Evolutionary conservation across 805 yeast species (phyloP).

Genomic region (Saturnispora bothae): DNA sequence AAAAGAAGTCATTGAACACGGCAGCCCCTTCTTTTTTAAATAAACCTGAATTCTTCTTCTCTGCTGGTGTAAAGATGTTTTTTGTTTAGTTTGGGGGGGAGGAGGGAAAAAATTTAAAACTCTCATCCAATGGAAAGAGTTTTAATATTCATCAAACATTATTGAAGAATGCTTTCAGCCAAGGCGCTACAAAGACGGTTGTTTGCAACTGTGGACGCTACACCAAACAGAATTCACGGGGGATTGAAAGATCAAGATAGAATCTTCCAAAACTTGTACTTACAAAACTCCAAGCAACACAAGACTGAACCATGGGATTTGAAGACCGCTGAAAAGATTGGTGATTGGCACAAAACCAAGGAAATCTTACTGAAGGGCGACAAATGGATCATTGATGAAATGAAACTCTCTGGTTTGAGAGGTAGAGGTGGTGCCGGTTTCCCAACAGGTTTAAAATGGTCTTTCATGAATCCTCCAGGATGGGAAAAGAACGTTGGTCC

Average conservation of each 20-base stretch:
- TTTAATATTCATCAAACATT: slow-evolving; percentile 4
- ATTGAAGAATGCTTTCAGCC: background rate
- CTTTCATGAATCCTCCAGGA: slow-evolving; percentile 91
- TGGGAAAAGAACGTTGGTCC: slow-evolving; percentile 92
- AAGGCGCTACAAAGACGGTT: slow-evolving; percentile 11
- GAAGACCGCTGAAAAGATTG: slow-evolving; percentile 65
- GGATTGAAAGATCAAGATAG: slow-evolving; percentile 77
- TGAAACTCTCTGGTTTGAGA: slow-evolving; percentile 74
- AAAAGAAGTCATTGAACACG: no score
- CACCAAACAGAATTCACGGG: slow-evolving; percentile 50
- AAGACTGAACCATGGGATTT: slow-evolving; percentile 50
- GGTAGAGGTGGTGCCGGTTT: slow-evolving; percentile 95
- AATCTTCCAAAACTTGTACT: slow-evolving; percentile 73
- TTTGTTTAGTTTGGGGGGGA: background rate
- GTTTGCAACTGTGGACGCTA: slow-evolving; percentile 37
- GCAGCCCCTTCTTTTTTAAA: no score
- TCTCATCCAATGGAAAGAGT: slow-evolving; percentile 4
- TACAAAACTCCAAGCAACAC: slow-evolving; percentile 39
- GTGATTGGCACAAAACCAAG: slow-evolving; percentile 89
- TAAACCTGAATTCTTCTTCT: no score
- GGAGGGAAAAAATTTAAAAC: background rate
- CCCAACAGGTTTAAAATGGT: slow-evolving; percentile 87
- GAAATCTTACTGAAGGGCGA: slow-evolving; percentile 77
- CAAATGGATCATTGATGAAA: slow-evolving; percentile 81
- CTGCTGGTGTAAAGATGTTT: background rate